Evolutionary conservation across 805 yeast species (phyloP).

Genomic region (Metschnikowia hibisci): DNA sequence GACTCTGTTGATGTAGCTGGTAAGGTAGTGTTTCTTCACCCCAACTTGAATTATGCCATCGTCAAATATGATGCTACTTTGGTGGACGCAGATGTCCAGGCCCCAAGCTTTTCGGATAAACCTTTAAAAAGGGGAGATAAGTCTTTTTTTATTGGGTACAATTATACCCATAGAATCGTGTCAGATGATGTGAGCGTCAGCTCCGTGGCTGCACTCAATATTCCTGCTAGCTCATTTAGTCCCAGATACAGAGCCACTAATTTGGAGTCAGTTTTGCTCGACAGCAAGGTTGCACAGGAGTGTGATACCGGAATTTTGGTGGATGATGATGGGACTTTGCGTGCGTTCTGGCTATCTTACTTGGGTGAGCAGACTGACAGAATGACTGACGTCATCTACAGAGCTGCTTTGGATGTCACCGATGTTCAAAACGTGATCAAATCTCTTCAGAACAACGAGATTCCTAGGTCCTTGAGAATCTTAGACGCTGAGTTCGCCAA

Average conservation of each 20-base stretch:
- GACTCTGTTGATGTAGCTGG: constrained; percentile 82
- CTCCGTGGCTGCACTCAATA: constrained; percentile 67
- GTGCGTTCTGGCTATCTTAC: constrained; percentile 83
- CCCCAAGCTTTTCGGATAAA: constrained; percentile 57
- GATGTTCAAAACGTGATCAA: constrained; percentile 58
- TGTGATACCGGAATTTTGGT: constrained; percentile 79
- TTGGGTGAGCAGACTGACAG: constrained; percentile 67
- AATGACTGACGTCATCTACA: constrained; percentile 54
- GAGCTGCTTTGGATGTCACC: constrained; percentile 74
- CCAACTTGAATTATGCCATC: constrained; percentile 81
- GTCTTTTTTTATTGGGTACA: constrained; percentile 76
- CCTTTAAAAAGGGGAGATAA: constrained; percentile 73
- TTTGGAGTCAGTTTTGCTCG: constrained; percentile 71
- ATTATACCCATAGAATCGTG: constrained; percentile 62
- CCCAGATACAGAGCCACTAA: constrained; percentile 88
- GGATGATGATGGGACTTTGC: constrained; percentile 70
- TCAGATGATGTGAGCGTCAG: constrained; percentile 73
- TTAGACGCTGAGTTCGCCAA: constrained; percentile 78
- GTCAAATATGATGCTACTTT: constrained; percentile 75
- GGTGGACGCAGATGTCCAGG: constrained; percentile 63
- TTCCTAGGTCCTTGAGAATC: constrained; percentile 54
- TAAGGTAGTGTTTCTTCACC: constrained; percentile 77
- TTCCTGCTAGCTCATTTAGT: constrained; percentile 61
- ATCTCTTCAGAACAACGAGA: constrained; percentile 44
- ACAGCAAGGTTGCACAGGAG: constrained; percentile 65